Evolutionary conservation across 768 basidiomycete species (phyloP).

Genomic region (Mycena amicta): DNA sequence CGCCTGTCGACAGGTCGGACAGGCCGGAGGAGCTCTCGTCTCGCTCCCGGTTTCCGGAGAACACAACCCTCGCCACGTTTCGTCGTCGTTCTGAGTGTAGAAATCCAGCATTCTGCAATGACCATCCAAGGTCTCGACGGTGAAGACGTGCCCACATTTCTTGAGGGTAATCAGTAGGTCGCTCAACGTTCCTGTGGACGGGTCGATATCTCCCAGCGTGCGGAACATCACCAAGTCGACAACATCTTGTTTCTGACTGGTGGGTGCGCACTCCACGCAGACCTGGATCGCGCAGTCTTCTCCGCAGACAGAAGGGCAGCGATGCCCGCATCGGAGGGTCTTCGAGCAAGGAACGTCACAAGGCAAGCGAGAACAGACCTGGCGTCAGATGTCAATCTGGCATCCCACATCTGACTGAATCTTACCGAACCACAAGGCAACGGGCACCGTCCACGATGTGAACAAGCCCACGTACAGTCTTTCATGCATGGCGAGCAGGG

Average conservation of each 20-base stretch:
- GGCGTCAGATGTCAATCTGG: background rate
- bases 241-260: constrained; percentile 39
- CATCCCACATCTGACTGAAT: constrained; percentile 6
- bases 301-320: constrained; percentile 73
- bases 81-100: constrained; percentile 43
- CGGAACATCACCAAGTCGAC: constrained; percentile 64
- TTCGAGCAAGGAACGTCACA: constrained; percentile 58
- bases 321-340: constrained; percentile 59
- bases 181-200: constrained; percentile 41
- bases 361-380: constrained; percentile 69
- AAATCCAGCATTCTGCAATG: constrained; percentile 51
- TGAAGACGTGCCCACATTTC: constrained; percentile 67
- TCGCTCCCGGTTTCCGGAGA: constrained; percentile 33
- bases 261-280: constrained; percentile 54
- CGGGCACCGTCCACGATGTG: constrained; percentile 52
- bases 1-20: constrained; percentile 62
- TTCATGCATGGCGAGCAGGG: constrained; percentile 67
- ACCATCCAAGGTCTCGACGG: constrained; percentile 72
- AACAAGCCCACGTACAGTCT: constrained; percentile 61
- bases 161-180: constrained; percentile 62
- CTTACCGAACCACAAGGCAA: constrained; percentile 72
- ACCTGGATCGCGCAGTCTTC: constrained; percentile 60
- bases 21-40: constrained; percentile 48
- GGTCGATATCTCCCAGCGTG: constrained; percentile 50
- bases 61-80: constrained; percentile 46